Base-by-base conservation (phyloP, 2,329 filamentous ascomycete genomes). In the Aspergillus melleus region DNA sequence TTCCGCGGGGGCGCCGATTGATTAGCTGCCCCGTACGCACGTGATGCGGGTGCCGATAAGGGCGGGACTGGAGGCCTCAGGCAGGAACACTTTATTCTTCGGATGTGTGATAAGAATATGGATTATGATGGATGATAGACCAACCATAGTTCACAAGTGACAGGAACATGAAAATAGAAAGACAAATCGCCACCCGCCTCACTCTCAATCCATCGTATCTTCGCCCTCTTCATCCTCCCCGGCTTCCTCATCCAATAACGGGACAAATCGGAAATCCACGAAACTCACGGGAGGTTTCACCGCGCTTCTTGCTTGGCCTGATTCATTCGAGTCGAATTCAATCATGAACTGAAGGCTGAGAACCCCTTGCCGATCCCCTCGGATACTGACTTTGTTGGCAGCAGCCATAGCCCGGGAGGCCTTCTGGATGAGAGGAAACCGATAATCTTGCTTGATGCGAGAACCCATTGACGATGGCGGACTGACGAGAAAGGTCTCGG, bases 271-370 rank as follows among this genome's bases (percentile, higher is more conserved):
- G 61, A 80, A 81, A 64, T 81, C 79, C 55, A 81, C 75, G 68
- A 80, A 81, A 54, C 74, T 76, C n/a, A 78, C 75, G 50, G 72
- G 73, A 6, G 71, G 70, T 49, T 66, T 64, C 44, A 64, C 67
- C 24, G 66, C 61, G 29, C 60, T 29, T 49, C 64, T 65, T n/a
- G 52, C 44, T 30, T 61, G 66, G 51, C 70, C 66, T 49, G 64
- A 60, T 9, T 61, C 61, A 49, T 85, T 84, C 6, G 85, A 84
- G 62, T 95, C 91, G 47, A 93, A 83, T 72, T 97, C 92, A 16
- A 99, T 89, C 90, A 99, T 95, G 70, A 98, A 97, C 72, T 99
- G 95, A 73, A 98, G 79, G 76, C 91, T 97, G 64, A 99, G 76
- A 30, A 99, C 94, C 0, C 95, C 94, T 72, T 96, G 91, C 2